phyloP scores from a whole-genome alignment of 495 filamentous ascomycete genomes.

The Durotheca rogersii region DNA sequence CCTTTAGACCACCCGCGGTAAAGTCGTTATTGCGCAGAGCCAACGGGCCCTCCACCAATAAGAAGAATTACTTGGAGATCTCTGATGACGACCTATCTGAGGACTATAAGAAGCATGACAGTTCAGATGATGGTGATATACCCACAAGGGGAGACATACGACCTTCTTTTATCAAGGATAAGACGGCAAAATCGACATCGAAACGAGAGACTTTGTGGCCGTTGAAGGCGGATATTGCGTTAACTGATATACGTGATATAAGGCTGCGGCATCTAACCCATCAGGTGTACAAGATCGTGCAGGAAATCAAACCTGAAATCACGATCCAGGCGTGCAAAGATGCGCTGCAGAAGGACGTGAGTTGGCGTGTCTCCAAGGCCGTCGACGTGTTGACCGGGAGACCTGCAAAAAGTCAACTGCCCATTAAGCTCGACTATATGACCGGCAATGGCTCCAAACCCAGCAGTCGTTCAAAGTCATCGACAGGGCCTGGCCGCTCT shows the following conservation, averaged over 20 bases:
- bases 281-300: conserved; percentile 35
- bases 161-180: conserved; percentile 61
- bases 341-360: conserved; percentile 27
- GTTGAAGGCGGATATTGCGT: conserved; percentile 20
- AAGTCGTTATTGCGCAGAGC: conserved; percentile 6
- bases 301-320: conserved; percentile 19
- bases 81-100: conserved; percentile 47
- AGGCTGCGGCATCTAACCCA: conserved; percentile 29
- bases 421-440: conserved; percentile 6
- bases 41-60: conserved; percentile 21
- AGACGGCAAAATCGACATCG: conserved; percentile 5
- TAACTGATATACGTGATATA: conserved; percentile 33
- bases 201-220: conserved; percentile 13
- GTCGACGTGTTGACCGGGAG: conserved; percentile 24
- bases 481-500: background rate
- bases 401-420: conserved; percentile 3
- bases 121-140: conserved; percentile 48
- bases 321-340: conserved; percentile 31
- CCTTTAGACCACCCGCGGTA: conserved; percentile 58
- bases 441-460: background rate
- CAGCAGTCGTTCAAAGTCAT: background rate
- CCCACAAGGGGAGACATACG: conserved; percentile 63
- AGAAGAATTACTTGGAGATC: conserved; percentile 40
- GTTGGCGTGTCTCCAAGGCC: conserved; percentile 33
- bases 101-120: conserved; percentile 42